These are phyloP conservation scores for Tuber aestivum DNA, from an alignment of 495 filamentous ascomycete species.

Conservation along the genomic window DNA sequence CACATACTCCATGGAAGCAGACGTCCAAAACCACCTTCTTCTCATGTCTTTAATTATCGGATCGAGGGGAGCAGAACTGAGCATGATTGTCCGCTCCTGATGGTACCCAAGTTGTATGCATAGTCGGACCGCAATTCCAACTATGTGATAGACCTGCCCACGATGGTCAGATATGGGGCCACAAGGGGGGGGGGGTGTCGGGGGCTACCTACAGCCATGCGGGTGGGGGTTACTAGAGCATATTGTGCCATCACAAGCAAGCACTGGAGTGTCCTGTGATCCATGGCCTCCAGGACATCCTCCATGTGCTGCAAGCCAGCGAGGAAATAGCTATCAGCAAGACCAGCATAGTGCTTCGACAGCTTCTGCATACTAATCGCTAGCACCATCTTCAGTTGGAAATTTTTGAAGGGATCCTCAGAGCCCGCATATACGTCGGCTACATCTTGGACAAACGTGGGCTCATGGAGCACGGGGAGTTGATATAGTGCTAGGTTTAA, in stretches of 20 bases:
- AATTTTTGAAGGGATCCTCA: conserved; percentile 72
- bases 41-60: conserved; percentile 78
- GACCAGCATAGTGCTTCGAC: conserved; percentile 68
- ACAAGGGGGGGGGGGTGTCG: neutral
- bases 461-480: conserved; percentile 78
- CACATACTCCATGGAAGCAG: conserved; percentile 69
- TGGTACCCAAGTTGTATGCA: conserved; percentile 77
- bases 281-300: conserved; percentile 67
- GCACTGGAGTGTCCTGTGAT: conserved; percentile 84
- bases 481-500: conserved; percentile 65
- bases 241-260: conserved; percentile 82
- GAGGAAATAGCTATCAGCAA: conserved; percentile 88
- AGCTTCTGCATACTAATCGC: conserved; percentile 89
- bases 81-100: conserved; percentile 74
- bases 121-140: conserved; percentile 76
- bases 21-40: conserved; percentile 77
- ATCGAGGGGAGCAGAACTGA: conserved; percentile 53
- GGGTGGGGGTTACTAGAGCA: conserved; percentile 80
- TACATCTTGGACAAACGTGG: conserved; percentile 65
- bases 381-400: conserved; percentile 78
- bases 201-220: conserved; percentile 58
- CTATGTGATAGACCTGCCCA: conserved; percentile 65
- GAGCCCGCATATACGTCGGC: conserved; percentile 73
- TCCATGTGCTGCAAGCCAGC: conserved; percentile 78
- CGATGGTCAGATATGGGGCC: conserved; percentile 14